These are phyloP conservation scores for Alternaria sp. DNA, from an alignment of 2,329 filamentous ascomycete genomes.

Conservation along the genomic window DNA sequence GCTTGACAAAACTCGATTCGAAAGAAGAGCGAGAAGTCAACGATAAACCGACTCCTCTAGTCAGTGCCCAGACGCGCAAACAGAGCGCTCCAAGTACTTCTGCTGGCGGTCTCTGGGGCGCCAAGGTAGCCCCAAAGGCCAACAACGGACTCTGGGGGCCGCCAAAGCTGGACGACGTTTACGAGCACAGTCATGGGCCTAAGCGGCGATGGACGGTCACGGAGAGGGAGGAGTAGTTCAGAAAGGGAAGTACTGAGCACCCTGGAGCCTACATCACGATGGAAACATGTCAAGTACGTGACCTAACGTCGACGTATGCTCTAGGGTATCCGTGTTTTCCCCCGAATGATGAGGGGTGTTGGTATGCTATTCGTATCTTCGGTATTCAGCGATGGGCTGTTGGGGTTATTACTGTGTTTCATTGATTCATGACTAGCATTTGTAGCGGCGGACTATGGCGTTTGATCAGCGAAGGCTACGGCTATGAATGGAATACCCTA, in stretches of 20 bases:
- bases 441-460: background rate
- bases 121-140: constrained; percentile 24
- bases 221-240: constrained; percentile 33
- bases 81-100: constrained; percentile 9
- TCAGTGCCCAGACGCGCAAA: constrained; percentile 23
- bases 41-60: constrained; percentile 41
- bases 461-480: background rate
- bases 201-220: constrained; percentile 55
- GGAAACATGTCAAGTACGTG: background rate
- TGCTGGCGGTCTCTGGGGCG: constrained; percentile 37
- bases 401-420: background rate
- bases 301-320: background rate
- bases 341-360: background rate
- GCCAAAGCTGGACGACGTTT: constrained; percentile 42
- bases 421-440: background rate
- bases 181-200: constrained; percentile 45
- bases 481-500: background rate
- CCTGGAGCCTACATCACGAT: background rate
- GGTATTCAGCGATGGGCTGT: background rate
- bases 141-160: constrained; percentile 53
- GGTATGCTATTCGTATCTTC: background rate
- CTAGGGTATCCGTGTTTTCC: background rate
- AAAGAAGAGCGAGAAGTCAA: constrained; percentile 38
- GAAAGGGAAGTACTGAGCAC: background rate
- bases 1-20: constrained; percentile 21